Percentiles rank a stretch among this genome's conserved stretches.
Evolutionary conservation across 305 asterid species (phyloP).

Genomic region (Rubia balearica): DNA sequence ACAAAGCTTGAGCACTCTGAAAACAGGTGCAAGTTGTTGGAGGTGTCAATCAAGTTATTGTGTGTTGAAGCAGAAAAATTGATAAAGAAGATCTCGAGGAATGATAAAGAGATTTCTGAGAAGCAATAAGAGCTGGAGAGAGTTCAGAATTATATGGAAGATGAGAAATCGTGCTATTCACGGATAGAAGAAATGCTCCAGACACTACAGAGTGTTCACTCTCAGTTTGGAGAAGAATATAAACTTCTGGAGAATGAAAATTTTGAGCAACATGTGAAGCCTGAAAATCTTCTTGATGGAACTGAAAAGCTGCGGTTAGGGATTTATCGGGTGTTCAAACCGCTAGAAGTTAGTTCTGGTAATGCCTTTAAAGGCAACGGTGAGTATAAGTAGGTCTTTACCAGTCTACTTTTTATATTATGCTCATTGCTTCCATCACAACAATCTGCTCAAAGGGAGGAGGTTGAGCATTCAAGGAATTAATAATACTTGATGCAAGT

Average conservation of each 20-base stretch:
- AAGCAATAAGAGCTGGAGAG: constrained; percentile 78
- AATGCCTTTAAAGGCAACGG: constrained; percentile 31
- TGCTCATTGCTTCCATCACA: too few species aligned
- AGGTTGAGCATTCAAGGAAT: too few species aligned
- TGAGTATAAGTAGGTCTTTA: constrained; percentile 45
- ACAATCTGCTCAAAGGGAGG: too few species aligned
- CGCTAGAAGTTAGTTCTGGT: constrained; percentile 43
- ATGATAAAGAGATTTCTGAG: constrained; percentile 60
- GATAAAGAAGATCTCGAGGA: constrained; percentile 48
- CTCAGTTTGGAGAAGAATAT: constrained; percentile 66
- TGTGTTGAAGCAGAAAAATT: constrained; percentile 64
- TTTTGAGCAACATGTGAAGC: constrained; percentile 84
- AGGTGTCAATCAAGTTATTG: constrained; percentile 57
- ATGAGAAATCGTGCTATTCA: constrained; percentile 41
- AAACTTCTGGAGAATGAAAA: constrained; percentile 58
- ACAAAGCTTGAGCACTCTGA: constrained; percentile 49
- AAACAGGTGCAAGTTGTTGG: constrained; percentile 53
- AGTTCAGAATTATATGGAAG: constrained; percentile 45
- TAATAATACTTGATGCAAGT: too few species aligned
- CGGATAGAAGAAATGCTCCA: constrained; percentile 62
- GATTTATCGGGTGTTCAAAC: constrained; percentile 58
- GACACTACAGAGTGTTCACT: constrained; percentile 47
- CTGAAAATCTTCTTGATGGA: constrained; percentile 67
- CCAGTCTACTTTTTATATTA: too few species aligned
- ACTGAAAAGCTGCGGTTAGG: constrained; percentile 63